phyloP scores from a whole-genome alignment of 352 stramenopile genomes.

The Pythium rishiriense region DNA sequence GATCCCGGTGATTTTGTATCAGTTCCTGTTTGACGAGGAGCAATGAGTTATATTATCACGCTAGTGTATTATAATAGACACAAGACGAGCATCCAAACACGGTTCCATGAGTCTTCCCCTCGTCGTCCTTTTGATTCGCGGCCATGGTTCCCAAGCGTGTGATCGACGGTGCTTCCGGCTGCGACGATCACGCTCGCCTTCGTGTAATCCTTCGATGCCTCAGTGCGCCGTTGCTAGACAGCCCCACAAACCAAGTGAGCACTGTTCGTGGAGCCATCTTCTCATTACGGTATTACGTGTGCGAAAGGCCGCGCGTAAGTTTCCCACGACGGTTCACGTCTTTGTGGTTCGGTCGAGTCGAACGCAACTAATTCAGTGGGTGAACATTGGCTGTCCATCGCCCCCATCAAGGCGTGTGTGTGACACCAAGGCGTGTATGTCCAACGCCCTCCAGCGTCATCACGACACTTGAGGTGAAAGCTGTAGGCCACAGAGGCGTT shows the following conservation, averaged over 20 bases:
- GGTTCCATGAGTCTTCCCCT: too few species aligned
- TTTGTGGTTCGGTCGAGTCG: not conserved
- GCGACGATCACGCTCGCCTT: not conserved
- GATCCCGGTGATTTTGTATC: constrained; percentile 6
- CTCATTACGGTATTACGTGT: too few species aligned
- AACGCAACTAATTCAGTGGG: not conserved
- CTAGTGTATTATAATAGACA: too few species aligned
- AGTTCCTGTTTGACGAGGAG: constrained; percentile 11
- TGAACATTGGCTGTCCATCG: not conserved
- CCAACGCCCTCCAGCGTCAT: not conserved
- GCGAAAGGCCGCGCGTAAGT: too few species aligned
- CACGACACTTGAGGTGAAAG: not conserved
- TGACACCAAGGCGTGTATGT: not conserved
- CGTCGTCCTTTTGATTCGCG: too few species aligned
- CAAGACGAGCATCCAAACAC: too few species aligned
- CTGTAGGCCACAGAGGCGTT: too few species aligned
- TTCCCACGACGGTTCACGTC: too few species aligned
- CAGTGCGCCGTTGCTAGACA: not conserved
- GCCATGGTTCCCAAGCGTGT: too few species aligned
- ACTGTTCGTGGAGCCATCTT: not conserved
- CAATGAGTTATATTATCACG: too few species aligned
- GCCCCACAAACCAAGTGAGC: too few species aligned
- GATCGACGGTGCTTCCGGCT: too few species aligned
- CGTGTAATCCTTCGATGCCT: not conserved
- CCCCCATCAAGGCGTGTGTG: not conserved